A percentile compares a stretch with the other conserved stretches of the same genome.
Evolutionary conservation across 192 early-diverging fungal genomes (phyloP).

Genomic region (Entomortierella lignicola): DNA sequence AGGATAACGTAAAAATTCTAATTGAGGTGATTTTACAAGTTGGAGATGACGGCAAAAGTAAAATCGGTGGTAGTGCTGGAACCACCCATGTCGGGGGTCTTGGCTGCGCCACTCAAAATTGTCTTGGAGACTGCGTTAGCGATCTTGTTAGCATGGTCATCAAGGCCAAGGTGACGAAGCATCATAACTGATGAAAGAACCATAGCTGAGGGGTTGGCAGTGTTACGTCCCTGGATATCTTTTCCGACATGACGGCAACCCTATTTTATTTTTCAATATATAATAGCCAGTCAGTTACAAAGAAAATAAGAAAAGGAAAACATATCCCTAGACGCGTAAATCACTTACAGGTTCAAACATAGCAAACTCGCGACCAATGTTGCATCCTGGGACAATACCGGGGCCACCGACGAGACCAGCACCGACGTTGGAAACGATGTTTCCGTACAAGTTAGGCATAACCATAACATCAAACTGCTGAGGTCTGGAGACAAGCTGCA

Average conservation of each 20-base stretch:
- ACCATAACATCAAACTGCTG: slow-evolving; percentile 99
- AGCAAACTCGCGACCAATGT: slow-evolving; percentile 97
- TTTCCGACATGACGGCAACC: slow-evolving; percentile 98
- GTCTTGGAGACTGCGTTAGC: slow-evolving; percentile 91
- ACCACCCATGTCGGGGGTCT: slow-evolving; percentile 94
- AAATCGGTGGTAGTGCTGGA: slow-evolving; percentile 91
- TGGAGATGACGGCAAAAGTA: slow-evolving; percentile 87
- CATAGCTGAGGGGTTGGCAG: slow-evolving; percentile 95
- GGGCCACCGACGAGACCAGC: slow-evolving; percentile 96
- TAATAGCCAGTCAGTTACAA: background rate
- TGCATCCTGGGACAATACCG: slow-evolving; percentile 96
- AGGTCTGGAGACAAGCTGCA: slow-evolving; percentile 98
- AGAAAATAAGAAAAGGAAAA: background rate
- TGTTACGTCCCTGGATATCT: slow-evolving; percentile 95
- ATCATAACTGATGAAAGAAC: slow-evolving; percentile 94
- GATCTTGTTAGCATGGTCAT: slow-evolving; percentile 92
- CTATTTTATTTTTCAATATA: slow-evolving; percentile 21
- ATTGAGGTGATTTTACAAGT: slow-evolving; percentile 73
- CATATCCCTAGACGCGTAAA: background rate
- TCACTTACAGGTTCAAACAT: slow-evolving; percentile 92
- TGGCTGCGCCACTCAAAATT: slow-evolving; percentile 77
- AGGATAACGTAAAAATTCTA: background rate
- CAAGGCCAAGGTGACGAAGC: slow-evolving; percentile 94
- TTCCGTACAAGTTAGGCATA: slow-evolving; percentile 99
- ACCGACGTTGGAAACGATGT: slow-evolving; percentile 98